Evolutionary conservation across 306 rosid genomes (phyloP).

Genomic region (Inga oerstediana): DNA sequence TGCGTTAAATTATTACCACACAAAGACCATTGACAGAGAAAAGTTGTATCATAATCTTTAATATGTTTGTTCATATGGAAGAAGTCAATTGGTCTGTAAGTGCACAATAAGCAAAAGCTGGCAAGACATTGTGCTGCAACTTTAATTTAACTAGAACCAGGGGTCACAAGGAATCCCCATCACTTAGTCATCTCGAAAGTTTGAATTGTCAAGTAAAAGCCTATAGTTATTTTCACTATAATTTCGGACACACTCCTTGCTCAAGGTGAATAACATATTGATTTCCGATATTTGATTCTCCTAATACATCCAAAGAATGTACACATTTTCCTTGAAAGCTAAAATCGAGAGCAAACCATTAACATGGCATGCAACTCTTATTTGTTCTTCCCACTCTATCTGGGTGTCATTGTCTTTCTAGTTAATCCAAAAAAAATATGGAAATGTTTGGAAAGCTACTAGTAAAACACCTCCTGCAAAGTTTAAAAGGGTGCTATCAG

Average conservation of each 20-base stretch:
- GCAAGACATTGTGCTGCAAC: neutral
- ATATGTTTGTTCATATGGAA: neutral
- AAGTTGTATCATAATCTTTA: neutral
- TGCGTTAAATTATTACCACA: neutral
- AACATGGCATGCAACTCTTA: neutral
- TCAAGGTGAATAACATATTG: slow-evolving; percentile 18
- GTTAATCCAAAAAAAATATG: neutral
- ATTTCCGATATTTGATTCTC: neutral
- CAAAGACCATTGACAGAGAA: neutral
- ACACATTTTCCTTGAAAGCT: neutral
- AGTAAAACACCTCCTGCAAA: slow-evolving; percentile 43
- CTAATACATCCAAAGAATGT: neutral
- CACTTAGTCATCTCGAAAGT: neutral
- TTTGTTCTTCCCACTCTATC: slow-evolving; percentile 2
- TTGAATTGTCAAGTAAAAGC: neutral
- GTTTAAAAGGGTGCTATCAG: slow-evolving; percentile 37
- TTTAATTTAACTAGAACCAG: neutral
- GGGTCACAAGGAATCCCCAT: neutral
- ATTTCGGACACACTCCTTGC: neutral
- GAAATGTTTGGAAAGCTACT: slow-evolving; percentile 45
- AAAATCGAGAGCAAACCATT: neutral
- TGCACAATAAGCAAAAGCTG: neutral
- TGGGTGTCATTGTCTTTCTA: neutral
- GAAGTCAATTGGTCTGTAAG: neutral
- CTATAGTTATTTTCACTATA: neutral